Evolutionary conservation across 257 asterid species (phyloP).

Genomic region (Capsicum rhomboideum): DNA sequence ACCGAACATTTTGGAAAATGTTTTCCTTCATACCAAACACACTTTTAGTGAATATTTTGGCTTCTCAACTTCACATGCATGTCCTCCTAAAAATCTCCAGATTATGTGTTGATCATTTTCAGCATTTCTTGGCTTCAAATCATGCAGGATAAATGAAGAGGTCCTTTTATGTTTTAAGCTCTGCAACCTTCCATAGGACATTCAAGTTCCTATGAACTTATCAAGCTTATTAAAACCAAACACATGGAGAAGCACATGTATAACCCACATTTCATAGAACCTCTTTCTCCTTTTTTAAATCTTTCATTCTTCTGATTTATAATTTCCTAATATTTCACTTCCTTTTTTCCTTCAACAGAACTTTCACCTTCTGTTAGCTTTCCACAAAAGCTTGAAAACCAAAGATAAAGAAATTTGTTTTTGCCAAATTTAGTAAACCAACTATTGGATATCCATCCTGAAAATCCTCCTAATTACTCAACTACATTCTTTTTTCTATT

Average conservation of each 20-base stretch:
- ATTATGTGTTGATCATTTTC: not conserved
- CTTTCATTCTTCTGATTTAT: not conserved
- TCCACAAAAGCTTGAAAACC: not conserved
- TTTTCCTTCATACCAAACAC: no score
- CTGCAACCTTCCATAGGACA: not conserved
- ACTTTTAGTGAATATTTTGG: not conserved
- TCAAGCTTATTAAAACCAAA: not conserved
- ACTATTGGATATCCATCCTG: not conserved
- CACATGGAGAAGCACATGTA: not conserved
- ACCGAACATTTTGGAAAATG: no score
- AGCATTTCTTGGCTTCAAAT: not conserved
- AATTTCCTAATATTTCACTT: not conserved
- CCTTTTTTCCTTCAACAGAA: not conserved
- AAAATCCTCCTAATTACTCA: not conserved
- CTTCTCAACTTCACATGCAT: not conserved
- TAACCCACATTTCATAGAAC: not conserved
- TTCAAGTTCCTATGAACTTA: not conserved
- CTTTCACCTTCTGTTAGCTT: not conserved
- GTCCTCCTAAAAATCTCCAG: not conserved
- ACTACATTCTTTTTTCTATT: not conserved
- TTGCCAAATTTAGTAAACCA: not conserved
- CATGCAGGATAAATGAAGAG: not conserved
- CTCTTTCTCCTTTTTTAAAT: not conserved
- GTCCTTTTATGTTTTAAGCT: not conserved
- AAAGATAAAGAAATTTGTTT: not conserved